Evolutionary conservation across 257 asterid species (phyloP), one percentile per base, ranked within the genome.

Genomic region (Solanum chaucha): DNA sequence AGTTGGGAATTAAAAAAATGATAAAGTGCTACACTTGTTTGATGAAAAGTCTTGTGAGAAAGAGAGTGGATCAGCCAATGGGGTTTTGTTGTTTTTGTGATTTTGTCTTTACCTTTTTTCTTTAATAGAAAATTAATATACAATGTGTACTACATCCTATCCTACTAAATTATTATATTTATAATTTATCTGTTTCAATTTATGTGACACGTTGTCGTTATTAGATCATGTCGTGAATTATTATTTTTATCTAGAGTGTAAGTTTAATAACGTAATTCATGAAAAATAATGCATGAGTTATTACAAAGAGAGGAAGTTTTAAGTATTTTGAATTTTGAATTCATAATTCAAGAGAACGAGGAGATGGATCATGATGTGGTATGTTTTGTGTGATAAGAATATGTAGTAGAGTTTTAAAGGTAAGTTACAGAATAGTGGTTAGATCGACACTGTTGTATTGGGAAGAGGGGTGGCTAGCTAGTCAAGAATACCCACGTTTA

Each of bases 1-100:
- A 83, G 85, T 84, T 73, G 38, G 87, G 26, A 71, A 85, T 91
- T 10, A 2, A n/a, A 44, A 88, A 89, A 87, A 74, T 86, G 82
- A 26, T 15, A 44, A 78, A 78, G 26, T 44, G 65, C 41, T 80
- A 80, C 85, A 80, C 87, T 91, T 88, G 93, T 24, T 40, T 68
- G 38, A 70, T 82, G 87, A 70, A 85, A 85, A 85, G 87, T 68
- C 83, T 9, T n/a, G 44, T 84, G 80, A 64, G 40, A 84, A 80
- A 46, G 77, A 84, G 80, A 11, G 58, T 65, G 26, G 41, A 84
- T 84, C 87, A 65, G 28, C 80, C 87, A 80, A 80, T 80, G 40
- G 67, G 84, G 35, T 44, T 46, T 15, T 80, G 67, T 28, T 80
- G 17, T 26, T 80, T 44, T 44, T 30, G n/a, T 70, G 24, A 70